Evolutionary conservation across 2,329 filamentous ascomycete genomes (phyloP).

Genomic region (Trichoderma pleuroti): DNA sequence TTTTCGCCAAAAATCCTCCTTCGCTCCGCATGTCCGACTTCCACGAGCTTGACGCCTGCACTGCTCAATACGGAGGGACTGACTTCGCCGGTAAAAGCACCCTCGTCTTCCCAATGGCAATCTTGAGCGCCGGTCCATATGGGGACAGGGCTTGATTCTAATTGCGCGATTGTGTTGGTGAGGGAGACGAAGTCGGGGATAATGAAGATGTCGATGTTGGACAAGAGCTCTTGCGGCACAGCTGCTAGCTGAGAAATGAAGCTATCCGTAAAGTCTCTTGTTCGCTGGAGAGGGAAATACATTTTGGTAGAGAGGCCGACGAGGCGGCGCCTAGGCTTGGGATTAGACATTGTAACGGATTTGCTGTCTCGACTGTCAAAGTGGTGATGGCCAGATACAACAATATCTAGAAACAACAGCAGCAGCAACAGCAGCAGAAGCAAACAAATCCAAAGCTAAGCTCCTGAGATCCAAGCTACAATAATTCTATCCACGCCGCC

Average conservation of each 20-base stretch:
- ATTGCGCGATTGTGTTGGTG: constrained; percentile 45
- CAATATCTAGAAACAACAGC: neutral
- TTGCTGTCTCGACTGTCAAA: no score
- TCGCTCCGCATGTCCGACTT: constrained; percentile 78
- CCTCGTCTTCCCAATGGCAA: constrained; percentile 64
- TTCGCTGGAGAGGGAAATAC: constrained; percentile 68
- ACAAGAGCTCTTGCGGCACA: constrained; percentile 38
- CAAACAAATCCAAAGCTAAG: neutral
- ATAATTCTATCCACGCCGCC: neutral
- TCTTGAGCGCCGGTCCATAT: constrained; percentile 71
- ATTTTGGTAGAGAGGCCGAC: constrained; percentile 75
- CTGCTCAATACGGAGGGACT: constrained; percentile 65
- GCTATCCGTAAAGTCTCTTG: constrained; percentile 51
- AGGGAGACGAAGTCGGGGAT: constrained; percentile 75
- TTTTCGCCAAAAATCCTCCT: constrained; percentile 69
- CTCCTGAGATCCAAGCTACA: neutral
- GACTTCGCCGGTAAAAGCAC: constrained; percentile 75
- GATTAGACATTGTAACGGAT: constrained; percentile 18
- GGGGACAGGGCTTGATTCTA: constrained; percentile 39
- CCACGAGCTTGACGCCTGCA: constrained; percentile 68
- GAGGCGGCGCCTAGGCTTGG: constrained; percentile 51
- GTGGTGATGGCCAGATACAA: neutral
- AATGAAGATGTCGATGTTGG: constrained; percentile 67
- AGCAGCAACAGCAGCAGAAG: neutral
- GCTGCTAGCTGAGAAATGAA: constrained; percentile 47